A percentile compares a stretch with the other conserved stretches of the same genome.
These are phyloP conservation scores for Oropetium thomaeum DNA, from an alignment of 176 grass and related monocot species.

Conservation along the genomic window DNA sequence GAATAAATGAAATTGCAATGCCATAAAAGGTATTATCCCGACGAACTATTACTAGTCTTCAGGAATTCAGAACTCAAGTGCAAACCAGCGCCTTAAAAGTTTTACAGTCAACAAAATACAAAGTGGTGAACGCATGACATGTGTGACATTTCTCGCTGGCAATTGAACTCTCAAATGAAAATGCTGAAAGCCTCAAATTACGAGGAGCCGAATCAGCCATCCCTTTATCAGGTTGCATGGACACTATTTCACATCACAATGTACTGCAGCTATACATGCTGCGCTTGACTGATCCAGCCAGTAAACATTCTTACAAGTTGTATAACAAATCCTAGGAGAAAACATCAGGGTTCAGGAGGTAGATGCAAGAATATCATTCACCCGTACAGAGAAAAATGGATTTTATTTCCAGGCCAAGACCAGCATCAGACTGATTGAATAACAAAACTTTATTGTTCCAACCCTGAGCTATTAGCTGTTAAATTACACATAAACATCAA, in stretches of 20 bases:
- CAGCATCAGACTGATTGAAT: background rate
- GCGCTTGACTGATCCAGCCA: background rate
- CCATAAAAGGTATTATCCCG: too few species aligned
- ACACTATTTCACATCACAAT: background rate
- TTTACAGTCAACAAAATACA: too few species aligned
- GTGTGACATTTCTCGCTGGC: too few species aligned
- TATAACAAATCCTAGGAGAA: background rate
- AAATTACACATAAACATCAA: constrained; percentile 31
- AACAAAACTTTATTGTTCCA: constrained; percentile 23
- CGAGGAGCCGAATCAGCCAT: background rate
- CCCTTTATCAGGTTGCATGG: background rate
- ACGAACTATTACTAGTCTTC: too few species aligned
- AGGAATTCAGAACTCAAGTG: too few species aligned
- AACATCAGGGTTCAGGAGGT: background rate
- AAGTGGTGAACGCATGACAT: too few species aligned
- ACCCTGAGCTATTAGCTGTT: constrained; percentile 19
- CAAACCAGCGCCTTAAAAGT: too few species aligned
- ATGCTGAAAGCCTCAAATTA: background rate
- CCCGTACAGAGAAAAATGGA: constrained; percentile 2
- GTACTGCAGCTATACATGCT: background rate
- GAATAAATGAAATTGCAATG: too few species aligned
- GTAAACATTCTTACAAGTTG: background rate
- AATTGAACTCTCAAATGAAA: background rate
- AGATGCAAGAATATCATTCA: background rate
- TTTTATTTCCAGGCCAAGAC: constrained; percentile 28